These are phyloP conservation scores for Cerrena zonata DNA, from an alignment of 1,284 basidiomycete genomes.

Conservation along the genomic window DNA sequence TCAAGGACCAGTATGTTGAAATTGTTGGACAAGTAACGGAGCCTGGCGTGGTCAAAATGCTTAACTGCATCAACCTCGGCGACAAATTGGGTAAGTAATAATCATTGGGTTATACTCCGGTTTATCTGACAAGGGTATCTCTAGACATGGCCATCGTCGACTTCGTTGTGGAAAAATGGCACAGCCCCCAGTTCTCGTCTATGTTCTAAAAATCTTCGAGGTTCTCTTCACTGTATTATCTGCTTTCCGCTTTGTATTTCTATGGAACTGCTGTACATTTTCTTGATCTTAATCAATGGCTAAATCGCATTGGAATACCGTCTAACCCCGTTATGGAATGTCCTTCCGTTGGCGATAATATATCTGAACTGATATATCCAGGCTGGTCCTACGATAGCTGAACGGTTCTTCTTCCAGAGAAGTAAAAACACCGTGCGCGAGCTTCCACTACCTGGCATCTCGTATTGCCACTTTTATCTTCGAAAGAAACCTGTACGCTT, in stretches of 20 bases:
- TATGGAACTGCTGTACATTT: too few relatives aligned
- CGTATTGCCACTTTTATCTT: too few relatives aligned
- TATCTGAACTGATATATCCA: too few relatives aligned
- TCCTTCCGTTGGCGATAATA: too few relatives aligned
- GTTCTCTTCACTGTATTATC: background rate
- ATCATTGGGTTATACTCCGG: background rate
- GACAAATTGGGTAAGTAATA: slow-evolving; percentile 57
- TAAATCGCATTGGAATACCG: too few relatives aligned
- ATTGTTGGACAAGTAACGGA: slow-evolving; percentile 67
- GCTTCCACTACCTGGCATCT: too few relatives aligned
- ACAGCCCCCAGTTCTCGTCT: slow-evolving; percentile 50
- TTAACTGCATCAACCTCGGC: slow-evolving; percentile 60
- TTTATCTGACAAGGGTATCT: background rate
- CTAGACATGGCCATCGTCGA: slow-evolving; percentile 65
- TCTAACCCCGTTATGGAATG: too few relatives aligned
- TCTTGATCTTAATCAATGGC: too few relatives aligned
- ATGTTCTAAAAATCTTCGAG: slow-evolving; percentile 13
- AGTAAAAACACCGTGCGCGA: too few relatives aligned
- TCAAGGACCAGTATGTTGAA: slow-evolving; percentile 62
- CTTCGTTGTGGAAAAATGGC: slow-evolving; percentile 58
- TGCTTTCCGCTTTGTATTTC: background rate
- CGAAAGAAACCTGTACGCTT: too few relatives aligned
- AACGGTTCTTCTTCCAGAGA: too few relatives aligned
- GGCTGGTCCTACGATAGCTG: too few relatives aligned
- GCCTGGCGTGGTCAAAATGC: slow-evolving; percentile 56